Conservation (phyloP, 108 stramenopile species). For the Epipyxis sp. region DNA sequence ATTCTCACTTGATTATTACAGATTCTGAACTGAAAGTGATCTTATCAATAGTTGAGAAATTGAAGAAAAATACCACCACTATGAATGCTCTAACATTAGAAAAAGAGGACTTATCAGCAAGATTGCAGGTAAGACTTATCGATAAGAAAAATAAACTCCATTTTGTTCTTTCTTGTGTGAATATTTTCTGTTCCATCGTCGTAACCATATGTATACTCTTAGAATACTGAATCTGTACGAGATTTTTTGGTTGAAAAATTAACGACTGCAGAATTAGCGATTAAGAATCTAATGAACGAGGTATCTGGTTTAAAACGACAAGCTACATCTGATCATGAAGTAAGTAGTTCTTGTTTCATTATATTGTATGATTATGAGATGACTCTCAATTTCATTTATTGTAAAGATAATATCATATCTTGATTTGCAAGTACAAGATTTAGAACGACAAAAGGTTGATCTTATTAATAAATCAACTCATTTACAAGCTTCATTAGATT, state of each 20-base stretch:
- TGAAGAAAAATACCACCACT: conserved; percentile 2
- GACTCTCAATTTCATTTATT: too few relatives aligned
- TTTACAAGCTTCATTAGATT: neutral
- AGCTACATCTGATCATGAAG: neutral
- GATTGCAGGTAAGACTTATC: too few relatives aligned
- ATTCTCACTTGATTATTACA: neutral
- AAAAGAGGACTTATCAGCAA: neutral
- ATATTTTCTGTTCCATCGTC: too few relatives aligned
- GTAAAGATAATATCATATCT: conserved; percentile 9
- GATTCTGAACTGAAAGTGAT: neutral
- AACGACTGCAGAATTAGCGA: neutral
- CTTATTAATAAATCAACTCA: neutral
- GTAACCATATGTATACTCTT: too few relatives aligned
- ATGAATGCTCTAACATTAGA: neutral
- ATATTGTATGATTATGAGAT: too few relatives aligned
- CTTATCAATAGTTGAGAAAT: neutral
- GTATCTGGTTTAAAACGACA: neutral
- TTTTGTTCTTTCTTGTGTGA: too few relatives aligned
- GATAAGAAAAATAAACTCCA: too few relatives aligned
- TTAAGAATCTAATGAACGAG: neutral
- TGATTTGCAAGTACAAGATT: conserved; percentile 6
- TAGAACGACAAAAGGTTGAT: conserved; percentile 1
- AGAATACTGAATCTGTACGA: neutral
- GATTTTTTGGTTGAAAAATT: neutral
- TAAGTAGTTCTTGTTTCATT: too few relatives aligned